Conservation (phyloP, 768 basidiomycete species). For the Boletellus ananas region DNA sequence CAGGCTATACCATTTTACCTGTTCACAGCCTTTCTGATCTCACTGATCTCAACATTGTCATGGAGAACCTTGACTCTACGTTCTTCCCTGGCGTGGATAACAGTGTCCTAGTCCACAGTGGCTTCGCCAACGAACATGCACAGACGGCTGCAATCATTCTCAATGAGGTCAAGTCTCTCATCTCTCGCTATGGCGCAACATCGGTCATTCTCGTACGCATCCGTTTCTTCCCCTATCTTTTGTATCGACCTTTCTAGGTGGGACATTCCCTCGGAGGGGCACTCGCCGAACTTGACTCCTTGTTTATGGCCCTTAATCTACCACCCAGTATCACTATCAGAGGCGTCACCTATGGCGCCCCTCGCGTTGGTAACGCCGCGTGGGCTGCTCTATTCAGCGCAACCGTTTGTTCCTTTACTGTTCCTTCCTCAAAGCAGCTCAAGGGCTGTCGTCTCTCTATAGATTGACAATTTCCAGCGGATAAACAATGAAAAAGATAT, state of each 20-base stretch:
- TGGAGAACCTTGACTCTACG: conserved; percentile 36
- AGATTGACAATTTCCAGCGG: conserved; percentile 26
- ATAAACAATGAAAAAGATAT: conserved; percentile 37
- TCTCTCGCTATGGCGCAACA: conserved; percentile 35
- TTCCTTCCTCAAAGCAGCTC: background rate
- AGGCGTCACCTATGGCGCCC: conserved; percentile 32
- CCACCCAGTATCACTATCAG: conserved; percentile 34
- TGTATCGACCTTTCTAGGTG: conserved; percentile 23
- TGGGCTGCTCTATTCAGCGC: conserved; percentile 29
- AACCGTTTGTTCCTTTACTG: conserved; percentile 11
- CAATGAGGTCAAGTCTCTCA: conserved; percentile 38
- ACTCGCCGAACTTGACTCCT: conserved; percentile 47
- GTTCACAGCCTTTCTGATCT: conserved; percentile 43
- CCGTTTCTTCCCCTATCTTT: background rate
- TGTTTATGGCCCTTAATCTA: conserved; percentile 47
- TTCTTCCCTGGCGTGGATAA: conserved; percentile 55
- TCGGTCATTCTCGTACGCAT: conserved; percentile 40
- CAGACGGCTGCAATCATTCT: conserved; percentile 44
- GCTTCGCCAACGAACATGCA: conserved; percentile 52
- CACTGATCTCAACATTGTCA: conserved; percentile 45
- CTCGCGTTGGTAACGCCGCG: conserved; percentile 27
- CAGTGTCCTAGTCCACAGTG: conserved; percentile 46
- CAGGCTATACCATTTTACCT: background rate
- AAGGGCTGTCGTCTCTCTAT: background rate
- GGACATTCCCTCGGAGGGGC: conserved; percentile 54